Base-by-base conservation (phyloP, 148 eudicot species). In the Chenopodium suecicum region DNA sequence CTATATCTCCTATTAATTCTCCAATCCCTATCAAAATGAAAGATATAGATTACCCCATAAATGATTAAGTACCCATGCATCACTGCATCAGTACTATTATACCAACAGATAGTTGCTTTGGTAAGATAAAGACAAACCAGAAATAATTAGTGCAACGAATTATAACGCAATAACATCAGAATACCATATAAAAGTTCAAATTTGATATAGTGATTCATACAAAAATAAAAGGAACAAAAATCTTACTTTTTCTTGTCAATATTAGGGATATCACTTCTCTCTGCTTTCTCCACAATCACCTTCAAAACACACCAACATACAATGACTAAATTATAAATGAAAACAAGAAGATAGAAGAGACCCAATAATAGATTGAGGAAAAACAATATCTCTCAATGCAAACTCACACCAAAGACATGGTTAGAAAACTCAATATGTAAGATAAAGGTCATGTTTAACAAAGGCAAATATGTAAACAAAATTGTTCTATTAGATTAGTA, bases 251-350 rank as follows among this genome's bases (percentile, higher is more conserved):
- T 92, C 89, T 92, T 92, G 83, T 92, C 97, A 16, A 92, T 92
- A 76, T 89, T 91, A 9, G 97, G 91, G 77, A 92, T 89, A 78
- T 92, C 97, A 84, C 97, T 92, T 88, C 90, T 86, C 86, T 91
- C 97, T 5, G 94, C 97, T 85, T 92, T 92, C 89, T 92, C 97
- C 76, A 92, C 97, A 70, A 92, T 92, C 80, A 92, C 97, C 97
- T 92, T 71, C 62, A 88, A 48, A 50, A 63, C 44, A 73, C 22
- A 82, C 79, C 4, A 29, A 44, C 73, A 85, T 67, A 37, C 9
- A 9, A 60, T 14, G 19, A 66, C 72, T 73, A 83, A 41, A 70
- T 12, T 47, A 41, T 52, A 1, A 34, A 58, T 54, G n/a, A 60
- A 37, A 73, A 4, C 74, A n/a, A 46, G n/a, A 66, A 70, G 29